A percentile compares a stretch with the other conserved stretches of the same genome.
Evolutionary conservation across 768 basidiomycete genomes (phyloP).

Genomic region (Hericium alpestre): DNA sequence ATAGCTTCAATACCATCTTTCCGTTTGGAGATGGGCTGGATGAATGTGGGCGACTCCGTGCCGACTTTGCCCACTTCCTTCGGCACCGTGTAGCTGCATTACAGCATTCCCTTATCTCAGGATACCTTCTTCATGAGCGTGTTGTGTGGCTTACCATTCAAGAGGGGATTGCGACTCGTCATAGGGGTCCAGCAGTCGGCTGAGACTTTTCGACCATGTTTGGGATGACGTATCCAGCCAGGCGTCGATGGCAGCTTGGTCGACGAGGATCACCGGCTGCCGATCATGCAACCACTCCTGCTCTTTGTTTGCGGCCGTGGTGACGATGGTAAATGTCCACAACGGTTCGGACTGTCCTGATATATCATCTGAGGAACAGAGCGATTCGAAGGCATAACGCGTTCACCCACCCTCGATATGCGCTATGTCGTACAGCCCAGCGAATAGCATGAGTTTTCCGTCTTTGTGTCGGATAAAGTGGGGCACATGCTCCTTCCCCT

Average conservation of each 20-base stretch:
- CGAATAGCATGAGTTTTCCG: conserved; percentile 64
- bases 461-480: conserved; percentile 70
- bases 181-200: conserved; percentile 51
- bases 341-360: conserved; percentile 45
- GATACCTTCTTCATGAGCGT: too few relatives aligned
- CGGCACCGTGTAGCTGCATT: conserved; percentile 70
- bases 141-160: conserved; percentile 42
- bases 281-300: conserved; percentile 88
- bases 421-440: conserved; percentile 75
- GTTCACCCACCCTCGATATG: conserved; percentile 43
- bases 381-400: not conserved
- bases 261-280: conserved; percentile 71
- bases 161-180: conserved; percentile 38
- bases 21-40: conserved; percentile 66
- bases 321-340: conserved; percentile 86
- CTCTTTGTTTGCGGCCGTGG: conserved; percentile 60
- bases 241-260: conserved; percentile 41
- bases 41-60: conserved; percentile 69
- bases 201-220: conserved; percentile 53
- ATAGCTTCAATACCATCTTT: conserved; percentile 82
- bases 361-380: not conserved
- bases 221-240: conserved; percentile 78
- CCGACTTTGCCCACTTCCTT: conserved; percentile 89
- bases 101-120: not conserved
- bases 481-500: conserved; percentile 68